These are phyloP conservation scores for Copromyces sp. DNA, from an alignment of 495 filamentous ascomycete species.

Conservation along the genomic window DNA sequence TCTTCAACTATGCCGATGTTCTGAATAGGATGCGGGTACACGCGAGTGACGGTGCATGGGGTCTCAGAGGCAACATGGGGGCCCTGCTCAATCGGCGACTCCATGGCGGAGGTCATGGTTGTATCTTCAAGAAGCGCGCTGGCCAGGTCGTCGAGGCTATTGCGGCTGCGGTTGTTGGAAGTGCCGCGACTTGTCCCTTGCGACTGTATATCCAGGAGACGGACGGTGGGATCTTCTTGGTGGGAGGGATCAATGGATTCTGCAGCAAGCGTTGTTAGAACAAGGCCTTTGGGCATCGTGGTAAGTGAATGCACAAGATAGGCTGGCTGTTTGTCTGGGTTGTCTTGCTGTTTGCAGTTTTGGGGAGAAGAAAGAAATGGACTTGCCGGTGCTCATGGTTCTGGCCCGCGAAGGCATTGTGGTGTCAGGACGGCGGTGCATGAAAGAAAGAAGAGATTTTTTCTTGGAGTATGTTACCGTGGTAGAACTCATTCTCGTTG, in stretches of 20 bases:
- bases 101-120: not conserved
- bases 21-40: not conserved
- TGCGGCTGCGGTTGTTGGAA: conserved; percentile 6
- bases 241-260: not conserved
- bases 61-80: not conserved
- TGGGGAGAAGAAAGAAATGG: not conserved
- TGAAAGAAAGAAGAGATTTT: conserved; percentile 5
- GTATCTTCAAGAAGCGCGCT: conserved; percentile 22
- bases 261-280: not conserved
- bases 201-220: not conserved
- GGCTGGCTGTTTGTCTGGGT: not conserved
- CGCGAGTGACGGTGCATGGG: not conserved
- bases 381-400: not conserved
- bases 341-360: not conserved
- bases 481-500: conserved; percentile 6
- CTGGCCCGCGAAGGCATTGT: not conserved
- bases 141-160: conserved; percentile 25
- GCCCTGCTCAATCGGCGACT: not conserved
- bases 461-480: conserved; percentile 6
- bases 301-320: not conserved
- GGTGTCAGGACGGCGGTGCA: not conserved
- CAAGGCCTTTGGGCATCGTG: not conserved
- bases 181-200: not conserved
- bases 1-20: not conserved
- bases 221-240: not conserved